These are phyloP conservation scores for Aspergillus sp. DNA, from an alignment of 2,329 filamentous ascomycete species.

Conservation along the genomic window DNA sequence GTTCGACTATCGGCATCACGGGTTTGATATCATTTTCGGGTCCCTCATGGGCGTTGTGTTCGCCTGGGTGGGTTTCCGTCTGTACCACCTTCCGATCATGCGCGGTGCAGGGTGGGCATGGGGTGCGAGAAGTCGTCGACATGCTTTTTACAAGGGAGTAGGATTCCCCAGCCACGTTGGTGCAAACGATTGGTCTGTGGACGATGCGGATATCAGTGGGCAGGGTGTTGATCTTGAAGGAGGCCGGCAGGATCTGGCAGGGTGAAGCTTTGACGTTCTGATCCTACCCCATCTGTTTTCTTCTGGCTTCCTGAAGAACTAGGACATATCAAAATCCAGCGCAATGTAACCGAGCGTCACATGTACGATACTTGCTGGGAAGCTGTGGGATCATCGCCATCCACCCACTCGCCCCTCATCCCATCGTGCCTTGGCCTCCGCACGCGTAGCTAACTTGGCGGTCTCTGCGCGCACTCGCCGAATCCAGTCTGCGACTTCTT, in stretches of 20 bases:
- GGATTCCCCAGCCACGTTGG: conserved; percentile 32
- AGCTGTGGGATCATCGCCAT: conserved; percentile 66
- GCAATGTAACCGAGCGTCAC: too few species aligned
- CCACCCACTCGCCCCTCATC: conserved; percentile 93
- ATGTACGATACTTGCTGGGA: too few species aligned
- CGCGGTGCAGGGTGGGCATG: conserved; percentile 86
- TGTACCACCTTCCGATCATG: conserved; percentile 78
- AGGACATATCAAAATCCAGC: too few species aligned
- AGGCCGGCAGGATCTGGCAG: conserved; percentile 12
- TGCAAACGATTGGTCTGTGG: conserved; percentile 26
- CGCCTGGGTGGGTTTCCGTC: conserved; percentile 74
- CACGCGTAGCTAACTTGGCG: conserved; percentile 73
- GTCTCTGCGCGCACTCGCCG: conserved; percentile 76
- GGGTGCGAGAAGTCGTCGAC: conserved; percentile 70
- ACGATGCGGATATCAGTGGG: conserved; percentile 3
- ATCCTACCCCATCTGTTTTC: too few species aligned
- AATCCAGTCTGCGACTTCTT: conserved; percentile 84
- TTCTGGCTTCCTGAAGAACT: too few species aligned
- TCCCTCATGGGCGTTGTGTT: conserved; percentile 71
- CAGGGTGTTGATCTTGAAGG: conserved; percentile 21
- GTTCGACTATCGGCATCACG: conserved; percentile 85
- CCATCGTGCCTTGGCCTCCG: conserved; percentile 89
- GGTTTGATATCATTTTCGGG: conserved; percentile 90
- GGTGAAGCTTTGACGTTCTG: conserved; percentile 3
- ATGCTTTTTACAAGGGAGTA: conserved; percentile 59